A percentile compares a stretch with the other conserved stretches of the same genome.
Evolutionary conservation across 2,329 filamentous ascomycete species (phyloP).

Genomic region (Diaporthe vexans): DNA sequence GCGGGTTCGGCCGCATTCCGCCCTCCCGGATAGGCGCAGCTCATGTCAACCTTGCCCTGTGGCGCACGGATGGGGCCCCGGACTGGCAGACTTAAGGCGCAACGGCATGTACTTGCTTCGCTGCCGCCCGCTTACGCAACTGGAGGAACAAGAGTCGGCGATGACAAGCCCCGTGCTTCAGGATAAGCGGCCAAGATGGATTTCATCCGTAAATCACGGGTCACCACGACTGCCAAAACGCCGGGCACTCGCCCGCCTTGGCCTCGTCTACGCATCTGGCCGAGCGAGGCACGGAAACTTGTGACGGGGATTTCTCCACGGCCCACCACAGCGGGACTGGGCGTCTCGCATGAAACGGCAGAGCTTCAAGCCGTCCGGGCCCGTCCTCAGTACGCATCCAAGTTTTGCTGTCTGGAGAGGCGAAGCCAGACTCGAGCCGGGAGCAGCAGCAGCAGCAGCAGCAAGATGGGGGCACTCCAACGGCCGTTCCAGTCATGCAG

Average conservation of each 20-base stretch:
- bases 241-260: background rate
- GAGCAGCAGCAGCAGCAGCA: background rate
- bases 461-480: background rate
- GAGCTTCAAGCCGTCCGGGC: background rate
- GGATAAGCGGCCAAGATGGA: background rate
- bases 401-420: background rate
- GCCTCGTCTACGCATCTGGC: conserved; percentile 11
- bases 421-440: conserved; percentile 13
- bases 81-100: background rate
- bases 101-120: background rate
- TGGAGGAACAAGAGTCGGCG: background rate
- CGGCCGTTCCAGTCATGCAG: conserved; percentile 18
- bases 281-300: background rate
- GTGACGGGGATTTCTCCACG: background rate
- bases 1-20: conserved; percentile 35
- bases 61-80: conserved; percentile 39
- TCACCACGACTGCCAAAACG: too few relatives aligned
- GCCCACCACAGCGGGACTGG: conserved; percentile 24
- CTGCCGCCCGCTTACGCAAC: background rate
- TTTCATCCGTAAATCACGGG: conserved; percentile 8
- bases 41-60: background rate
- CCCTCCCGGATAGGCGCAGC: conserved; percentile 24
- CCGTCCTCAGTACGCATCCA: background rate
- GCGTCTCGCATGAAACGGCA: conserved; percentile 12
- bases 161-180: conserved; percentile 16